Percentiles rank a stretch among this genome's conserved stretches.
These are phyloP conservation scores for Phtheirospermum japonicum DNA, from an alignment of 257 asterid species.

Conservation along the genomic window DNA sequence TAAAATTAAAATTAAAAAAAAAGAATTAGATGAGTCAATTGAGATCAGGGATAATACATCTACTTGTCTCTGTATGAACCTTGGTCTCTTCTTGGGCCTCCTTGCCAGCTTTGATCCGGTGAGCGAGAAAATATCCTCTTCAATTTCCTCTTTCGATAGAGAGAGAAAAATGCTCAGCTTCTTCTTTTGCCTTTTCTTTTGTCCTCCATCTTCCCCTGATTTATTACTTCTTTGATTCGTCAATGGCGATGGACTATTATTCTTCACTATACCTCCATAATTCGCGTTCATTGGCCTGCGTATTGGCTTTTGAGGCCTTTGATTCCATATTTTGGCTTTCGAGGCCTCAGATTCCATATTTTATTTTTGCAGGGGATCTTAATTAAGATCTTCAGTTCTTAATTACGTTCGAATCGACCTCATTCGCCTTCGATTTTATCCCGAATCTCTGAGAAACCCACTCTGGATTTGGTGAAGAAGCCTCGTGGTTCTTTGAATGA, in stretches of 20 bases:
- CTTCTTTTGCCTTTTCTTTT: too few species aligned
- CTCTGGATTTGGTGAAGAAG: too few species aligned
- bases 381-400: constrained; percentile 42
- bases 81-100: too few species aligned
- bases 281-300: too few species aligned
- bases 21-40: not conserved
- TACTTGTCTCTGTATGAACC: constrained; percentile 47
- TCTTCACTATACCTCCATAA: too few species aligned
- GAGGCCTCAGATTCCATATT: constrained; percentile 61
- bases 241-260: too few species aligned
- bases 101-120: too few species aligned
- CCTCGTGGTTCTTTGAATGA: too few species aligned
- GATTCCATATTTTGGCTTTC: constrained; percentile 43
- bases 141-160: too few species aligned
- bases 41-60: constrained; percentile 36
- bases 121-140: too few species aligned
- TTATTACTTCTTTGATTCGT: too few species aligned
- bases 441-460: constrained; percentile 30
- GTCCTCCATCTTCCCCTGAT: constrained; percentile 33
- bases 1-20: not conserved
- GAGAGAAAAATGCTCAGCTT: constrained; percentile 41
- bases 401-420: constrained; percentile 26
- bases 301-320: constrained; percentile 30
- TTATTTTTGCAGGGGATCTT: constrained; percentile 42
- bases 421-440: constrained; percentile 33